Evolutionary conservation across 2,329 filamentous ascomycete genomes (phyloP), one percentile per base, ranked within the genome.

Genomic region (Stagonosporopsis vannaccii): DNA sequence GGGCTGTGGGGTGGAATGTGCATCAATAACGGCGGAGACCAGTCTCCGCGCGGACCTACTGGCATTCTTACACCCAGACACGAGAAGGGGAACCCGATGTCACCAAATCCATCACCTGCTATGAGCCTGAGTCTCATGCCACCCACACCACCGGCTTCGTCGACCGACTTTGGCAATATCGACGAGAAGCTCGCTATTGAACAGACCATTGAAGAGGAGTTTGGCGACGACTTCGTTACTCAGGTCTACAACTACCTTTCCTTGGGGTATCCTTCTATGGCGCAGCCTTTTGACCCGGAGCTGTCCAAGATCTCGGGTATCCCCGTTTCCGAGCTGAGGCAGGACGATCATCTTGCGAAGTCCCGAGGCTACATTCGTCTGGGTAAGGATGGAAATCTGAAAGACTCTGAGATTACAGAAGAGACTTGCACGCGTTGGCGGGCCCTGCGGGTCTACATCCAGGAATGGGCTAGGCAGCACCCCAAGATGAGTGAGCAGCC

Each of bases 191-290:
- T 81, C 39, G 72, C 70, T 30, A 65, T 71, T 6, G 79, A 83
- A 60, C 73, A 77, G 78, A 71, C 78, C 11, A 81, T 87, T 37
- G 77, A 82, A 25, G 73, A 78, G 28, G 92, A 97, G 75, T 96
- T 95, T 68, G 82, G 88, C 58, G 91, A 97, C 72, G 82, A 82
- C 3, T 97, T 97, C 73, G 87, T 97, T 52, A 97, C 93, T 0
- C 94, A 98, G 76, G 93, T 98, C 7, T 98, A 96, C 82, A 97
- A 98, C 75, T 98, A 98, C 75, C 83, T 98, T 15, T 96, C 92
- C 0, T 84, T 98, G 5, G 94, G 94, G 5, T 97, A 97, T 74
- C 93, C 94, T 3, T 88, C 91, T 30, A 87, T 92, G 68, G 94
- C 93, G 11, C 86, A 89, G 20, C 84, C 86, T 33, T 98, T 91